Conservation (phyloP, 2,329 filamentous ascomycete genomes). For the Ceratocystis smalleyi region DNA sequence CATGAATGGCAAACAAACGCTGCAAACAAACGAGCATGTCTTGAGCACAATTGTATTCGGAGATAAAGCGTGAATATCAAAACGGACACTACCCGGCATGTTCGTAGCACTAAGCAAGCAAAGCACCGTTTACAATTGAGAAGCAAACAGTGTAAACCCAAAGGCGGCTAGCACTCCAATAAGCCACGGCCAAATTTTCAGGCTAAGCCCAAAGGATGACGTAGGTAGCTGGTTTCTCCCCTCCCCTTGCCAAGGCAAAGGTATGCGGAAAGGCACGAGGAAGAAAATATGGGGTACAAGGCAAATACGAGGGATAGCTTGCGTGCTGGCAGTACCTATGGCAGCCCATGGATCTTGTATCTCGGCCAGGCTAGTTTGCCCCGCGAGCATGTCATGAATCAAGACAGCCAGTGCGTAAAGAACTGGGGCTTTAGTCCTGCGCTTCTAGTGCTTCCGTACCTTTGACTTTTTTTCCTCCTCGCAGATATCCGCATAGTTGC, state of each 20-base stretch:
- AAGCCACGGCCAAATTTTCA: too few relatives aligned
- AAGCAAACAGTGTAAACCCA: too few relatives aligned
- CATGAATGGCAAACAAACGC: background rate
- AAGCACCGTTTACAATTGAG: too few relatives aligned
- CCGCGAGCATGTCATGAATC: background rate
- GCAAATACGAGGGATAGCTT: background rate
- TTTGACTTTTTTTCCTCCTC: background rate
- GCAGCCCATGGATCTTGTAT: too few relatives aligned
- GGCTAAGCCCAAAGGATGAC: background rate
- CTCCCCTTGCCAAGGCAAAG: background rate
- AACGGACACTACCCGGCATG: too few relatives aligned
- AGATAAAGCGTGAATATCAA: too few relatives aligned
- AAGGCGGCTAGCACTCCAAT: too few relatives aligned
- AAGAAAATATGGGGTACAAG: background rate
- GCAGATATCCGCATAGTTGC: background rate
- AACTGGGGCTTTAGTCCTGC: background rate
- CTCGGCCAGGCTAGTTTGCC: too few relatives aligned
- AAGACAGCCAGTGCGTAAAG: background rate
- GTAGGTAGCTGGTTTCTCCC: background rate
- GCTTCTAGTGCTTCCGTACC: background rate
- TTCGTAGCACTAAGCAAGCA: too few relatives aligned
- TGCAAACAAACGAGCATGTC: too few relatives aligned
- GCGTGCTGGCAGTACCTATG: background rate
- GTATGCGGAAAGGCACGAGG: background rate
- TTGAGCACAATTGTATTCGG: too few relatives aligned